Percentiles rank a stretch among this genome's conserved stretches.
phyloP scores from a whole-genome alignment of 1,139 yeast species.

The Suzukiozyma palmioleophila region DNA sequence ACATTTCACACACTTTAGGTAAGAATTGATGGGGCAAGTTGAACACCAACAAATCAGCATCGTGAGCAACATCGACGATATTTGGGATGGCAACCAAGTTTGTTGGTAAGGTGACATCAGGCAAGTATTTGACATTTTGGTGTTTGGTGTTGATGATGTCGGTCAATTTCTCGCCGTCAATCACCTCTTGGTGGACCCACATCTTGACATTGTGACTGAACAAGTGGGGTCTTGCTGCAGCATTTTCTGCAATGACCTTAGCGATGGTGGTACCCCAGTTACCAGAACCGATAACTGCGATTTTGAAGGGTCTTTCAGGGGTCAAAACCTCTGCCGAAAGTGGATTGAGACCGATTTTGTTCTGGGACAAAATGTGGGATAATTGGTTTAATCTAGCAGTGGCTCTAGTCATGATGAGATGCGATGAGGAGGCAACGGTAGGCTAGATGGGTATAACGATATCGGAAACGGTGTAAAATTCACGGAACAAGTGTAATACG shows the following conservation, averaged over 20 bases:
- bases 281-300: constrained; percentile 45
- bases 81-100: constrained; percentile 40
- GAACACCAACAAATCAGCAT: constrained; percentile 43
- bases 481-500: no score
- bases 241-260: constrained; percentile 43
- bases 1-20: constrained; percentile 32
- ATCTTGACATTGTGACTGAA: constrained; percentile 38
- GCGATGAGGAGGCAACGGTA: neutral
- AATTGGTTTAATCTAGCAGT: constrained; percentile 36
- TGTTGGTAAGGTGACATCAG: constrained; percentile 40
- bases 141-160: constrained; percentile 41
- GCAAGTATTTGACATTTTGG: constrained; percentile 44
- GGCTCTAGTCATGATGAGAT: constrained; percentile 14
- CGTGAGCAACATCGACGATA: constrained; percentile 34
- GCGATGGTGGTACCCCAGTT: constrained; percentile 52
- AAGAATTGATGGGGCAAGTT: constrained; percentile 49
- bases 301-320: constrained; percentile 33
- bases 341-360: constrained; percentile 13
- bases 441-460: no score
- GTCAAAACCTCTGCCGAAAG: constrained; percentile 10
- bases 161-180: constrained; percentile 40
- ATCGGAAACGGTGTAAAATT: no score
- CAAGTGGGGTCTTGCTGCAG: constrained; percentile 34
- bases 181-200: constrained; percentile 47
- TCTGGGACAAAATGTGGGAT: constrained; percentile 30